phyloP scores from a whole-genome alignment of 2,329 filamentous ascomycete genomes.

The Colletotrichum sansevieriae region DNA sequence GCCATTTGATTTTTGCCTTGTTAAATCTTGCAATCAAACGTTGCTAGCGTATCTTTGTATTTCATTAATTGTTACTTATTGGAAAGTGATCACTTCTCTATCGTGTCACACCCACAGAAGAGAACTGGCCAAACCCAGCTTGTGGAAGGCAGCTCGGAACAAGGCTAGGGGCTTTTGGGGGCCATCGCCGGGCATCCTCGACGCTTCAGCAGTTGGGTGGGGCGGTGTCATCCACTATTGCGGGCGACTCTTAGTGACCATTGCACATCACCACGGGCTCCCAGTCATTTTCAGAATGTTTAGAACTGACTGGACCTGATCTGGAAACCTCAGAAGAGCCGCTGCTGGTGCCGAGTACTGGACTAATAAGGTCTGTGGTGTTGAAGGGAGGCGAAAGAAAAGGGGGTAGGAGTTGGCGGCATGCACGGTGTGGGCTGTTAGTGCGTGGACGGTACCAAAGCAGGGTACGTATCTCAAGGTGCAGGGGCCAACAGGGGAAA shows the following conservation, averaged over 20 bases:
- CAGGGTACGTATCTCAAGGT: not conserved
- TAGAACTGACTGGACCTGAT: not conserved
- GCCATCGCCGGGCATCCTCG: conserved; percentile 37
- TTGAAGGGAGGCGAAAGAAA: conserved; percentile 10
- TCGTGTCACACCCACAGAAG: too few relatives aligned
- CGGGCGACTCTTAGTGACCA: conserved; percentile 27
- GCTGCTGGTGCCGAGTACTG: not conserved
- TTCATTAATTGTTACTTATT: too few relatives aligned
- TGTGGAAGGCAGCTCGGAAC: conserved; percentile 1
- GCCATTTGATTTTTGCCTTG: not conserved
- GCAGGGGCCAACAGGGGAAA: conserved; percentile 37
- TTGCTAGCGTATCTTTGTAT: too few relatives aligned
- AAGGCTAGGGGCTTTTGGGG: conserved; percentile 37
- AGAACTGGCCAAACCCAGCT: not conserved
- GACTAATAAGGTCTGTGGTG: too few relatives aligned
- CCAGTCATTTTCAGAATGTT: conserved; percentile 17
- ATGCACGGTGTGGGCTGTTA: conserved; percentile 14
- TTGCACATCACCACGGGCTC: conserved; percentile 22
- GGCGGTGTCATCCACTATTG: conserved; percentile 20
- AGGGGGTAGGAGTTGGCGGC: conserved; percentile 8
- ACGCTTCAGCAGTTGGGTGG: conserved; percentile 35
- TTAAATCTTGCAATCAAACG: not conserved
- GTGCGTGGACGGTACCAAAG: not conserved
- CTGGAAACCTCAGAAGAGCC: not conserved
- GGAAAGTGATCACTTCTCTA: too few relatives aligned